phyloP scores from a whole-genome alignment of 1,284 basidiomycete genomes.

The Wolfiporia cocos region DNA sequence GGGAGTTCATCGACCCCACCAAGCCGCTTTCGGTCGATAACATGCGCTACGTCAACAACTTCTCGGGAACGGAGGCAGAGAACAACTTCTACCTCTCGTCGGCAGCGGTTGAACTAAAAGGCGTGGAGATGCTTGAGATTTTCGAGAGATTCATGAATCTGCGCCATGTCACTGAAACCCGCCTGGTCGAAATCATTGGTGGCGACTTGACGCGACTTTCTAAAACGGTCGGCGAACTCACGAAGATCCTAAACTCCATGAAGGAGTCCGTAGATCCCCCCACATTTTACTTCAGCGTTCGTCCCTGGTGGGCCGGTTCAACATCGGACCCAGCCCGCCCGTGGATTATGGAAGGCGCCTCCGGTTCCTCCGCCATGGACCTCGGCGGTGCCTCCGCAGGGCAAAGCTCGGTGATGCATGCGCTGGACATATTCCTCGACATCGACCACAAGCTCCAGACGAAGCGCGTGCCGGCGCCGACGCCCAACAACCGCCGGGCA shows the following conservation, averaged over 20 bases:
- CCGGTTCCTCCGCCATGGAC: constrained; percentile 48
- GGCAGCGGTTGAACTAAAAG: constrained; percentile 81
- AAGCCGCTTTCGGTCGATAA: constrained; percentile 53
- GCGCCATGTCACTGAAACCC: constrained; percentile 46
- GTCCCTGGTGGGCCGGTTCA: constrained; percentile 93
- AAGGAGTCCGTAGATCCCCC: constrained; percentile 78
- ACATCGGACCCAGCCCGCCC: constrained; percentile 42
- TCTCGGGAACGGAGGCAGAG: constrained; percentile 86
- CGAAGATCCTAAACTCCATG: constrained; percentile 63
- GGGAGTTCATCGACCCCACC: constrained; percentile 54
- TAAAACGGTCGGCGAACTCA: constrained; percentile 69
- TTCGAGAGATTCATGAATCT: constrained; percentile 80
- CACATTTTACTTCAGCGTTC: constrained; percentile 85
- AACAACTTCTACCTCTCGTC: constrained; percentile 86
- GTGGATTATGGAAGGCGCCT: constrained; percentile 86
- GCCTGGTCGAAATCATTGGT: constrained; percentile 56
- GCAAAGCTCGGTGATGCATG: constrained; percentile 88
- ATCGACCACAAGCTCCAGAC: constrained; percentile 79
- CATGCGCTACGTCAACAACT: constrained; percentile 64
- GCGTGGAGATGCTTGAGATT: constrained; percentile 80
- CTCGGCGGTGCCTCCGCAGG: constrained; percentile 91
- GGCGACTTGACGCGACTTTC: constrained; percentile 70
- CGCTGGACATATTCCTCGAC: constrained; percentile 76
- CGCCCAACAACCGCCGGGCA: constrained; percentile 55
- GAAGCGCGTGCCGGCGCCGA: constrained; percentile 64